A percentile compares a stretch with the other conserved stretches of the same genome.
Conservation (phyloP, 345 rosid species). For the Kandelia obovata region DNA sequence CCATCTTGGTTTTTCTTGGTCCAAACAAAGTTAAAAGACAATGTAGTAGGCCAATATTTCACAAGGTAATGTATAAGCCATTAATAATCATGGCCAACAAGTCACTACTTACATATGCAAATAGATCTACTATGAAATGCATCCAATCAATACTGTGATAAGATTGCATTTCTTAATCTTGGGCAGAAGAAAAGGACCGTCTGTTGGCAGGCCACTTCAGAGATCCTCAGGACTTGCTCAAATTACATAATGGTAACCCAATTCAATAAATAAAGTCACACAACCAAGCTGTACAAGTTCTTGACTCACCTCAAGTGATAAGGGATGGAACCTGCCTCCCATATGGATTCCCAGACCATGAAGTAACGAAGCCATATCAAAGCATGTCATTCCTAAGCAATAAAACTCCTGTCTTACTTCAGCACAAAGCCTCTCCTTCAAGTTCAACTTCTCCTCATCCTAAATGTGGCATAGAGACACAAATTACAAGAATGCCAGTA, state of each 20-base stretch:
- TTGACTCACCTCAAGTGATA: slow-evolving; percentile 52
- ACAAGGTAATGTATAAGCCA: too few relatives aligned
- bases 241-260: background rate
- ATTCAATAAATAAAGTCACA: background rate
- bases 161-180: background rate
- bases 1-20: too few relatives aligned
- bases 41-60: too few relatives aligned
- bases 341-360: slow-evolving; percentile 66
- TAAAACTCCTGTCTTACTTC: slow-evolving; percentile 59
- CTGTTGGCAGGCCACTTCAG: too few relatives aligned
- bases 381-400: slow-evolving; percentile 50
- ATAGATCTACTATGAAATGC: too few relatives aligned
- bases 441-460: slow-evolving; percentile 74
- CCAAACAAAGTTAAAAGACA: too few relatives aligned
- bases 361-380: slow-evolving; percentile 71
- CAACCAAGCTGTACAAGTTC: background rate
- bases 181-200: background rate
- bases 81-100: too few relatives aligned
- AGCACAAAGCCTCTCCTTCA: slow-evolving; percentile 60
- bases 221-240: too few relatives aligned
- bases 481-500: background rate
- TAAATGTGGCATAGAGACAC: slow-evolving; percentile 21
- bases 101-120: too few relatives aligned
- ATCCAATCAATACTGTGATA: too few relatives aligned
- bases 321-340: slow-evolving; percentile 50